A percentile compares a stretch with the other conserved stretches of the same genome.
Evolutionary conservation across 345 rosid genomes (phyloP).

Genomic region (Eucalyptus sideroxylon): DNA sequence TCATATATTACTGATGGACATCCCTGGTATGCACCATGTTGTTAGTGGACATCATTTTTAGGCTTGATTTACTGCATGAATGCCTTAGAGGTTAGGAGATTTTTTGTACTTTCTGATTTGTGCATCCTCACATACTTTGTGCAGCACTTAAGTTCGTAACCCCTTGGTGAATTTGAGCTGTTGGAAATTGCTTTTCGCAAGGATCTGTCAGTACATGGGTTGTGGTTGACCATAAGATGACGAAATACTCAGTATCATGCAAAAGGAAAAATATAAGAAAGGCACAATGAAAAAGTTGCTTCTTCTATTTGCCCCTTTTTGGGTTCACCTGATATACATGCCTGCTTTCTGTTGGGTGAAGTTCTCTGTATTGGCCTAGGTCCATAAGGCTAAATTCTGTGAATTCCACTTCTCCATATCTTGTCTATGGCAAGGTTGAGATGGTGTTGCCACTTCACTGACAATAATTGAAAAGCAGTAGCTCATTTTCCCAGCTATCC

Average conservation of each 20-base stretch:
- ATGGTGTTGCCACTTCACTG: neutral
- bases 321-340: neutral
- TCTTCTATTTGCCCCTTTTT: neutral
- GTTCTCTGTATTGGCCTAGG: neutral
- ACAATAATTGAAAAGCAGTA: neutral
- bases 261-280: neutral
- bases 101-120: neutral
- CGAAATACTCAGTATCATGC: neutral
- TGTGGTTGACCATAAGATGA: neutral
- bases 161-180: neutral
- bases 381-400: neutral
- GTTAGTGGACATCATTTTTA: neutral
- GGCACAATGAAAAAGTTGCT: neutral
- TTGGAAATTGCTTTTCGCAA: neutral
- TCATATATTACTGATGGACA: neutral
- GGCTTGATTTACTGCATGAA: neutral
- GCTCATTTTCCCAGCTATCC: neutral
- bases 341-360: neutral
- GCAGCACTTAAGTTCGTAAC: neutral
- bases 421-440: neutral
- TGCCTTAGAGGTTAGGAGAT: neutral
- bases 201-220: neutral
- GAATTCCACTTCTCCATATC: neutral
- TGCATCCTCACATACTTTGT: neutral
- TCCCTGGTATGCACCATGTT: neutral